Evolutionary conservation across 169 alveolate genomes (phyloP).

Genomic region (Plasmodium chabaudi): DNA sequence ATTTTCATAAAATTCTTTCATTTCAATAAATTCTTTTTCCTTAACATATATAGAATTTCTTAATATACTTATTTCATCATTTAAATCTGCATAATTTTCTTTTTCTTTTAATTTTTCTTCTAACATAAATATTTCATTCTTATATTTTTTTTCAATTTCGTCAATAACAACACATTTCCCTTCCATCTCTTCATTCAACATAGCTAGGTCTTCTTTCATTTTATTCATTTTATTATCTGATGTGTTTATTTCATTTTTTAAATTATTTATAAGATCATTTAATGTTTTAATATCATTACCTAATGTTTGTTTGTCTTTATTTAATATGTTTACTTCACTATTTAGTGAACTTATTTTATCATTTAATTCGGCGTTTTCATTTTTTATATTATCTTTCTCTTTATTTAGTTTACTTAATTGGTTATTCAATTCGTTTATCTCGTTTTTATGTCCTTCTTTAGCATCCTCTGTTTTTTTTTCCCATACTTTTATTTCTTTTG

Average conservation of each 20-base stretch:
- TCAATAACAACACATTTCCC: conserved; percentile 13
- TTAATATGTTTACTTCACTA: conserved; percentile 13
- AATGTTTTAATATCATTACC: conserved; percentile 3
- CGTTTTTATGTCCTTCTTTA: conserved; percentile 12
- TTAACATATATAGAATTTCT: not conserved
- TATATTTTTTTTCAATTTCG: conserved; percentile 33
- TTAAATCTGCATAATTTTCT: conserved; percentile 1
- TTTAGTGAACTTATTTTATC: conserved; percentile 16
- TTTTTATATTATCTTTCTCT: conserved; percentile 14
- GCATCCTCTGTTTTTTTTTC: conserved; percentile 4
- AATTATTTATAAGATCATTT: conserved; percentile 7
- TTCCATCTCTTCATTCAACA: conserved; percentile 15
- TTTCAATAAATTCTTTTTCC: conserved; percentile 15
- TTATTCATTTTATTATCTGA: conserved; percentile 19
- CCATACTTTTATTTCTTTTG: conserved; percentile 31
- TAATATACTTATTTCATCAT: conserved; percentile 10
- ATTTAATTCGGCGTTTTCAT: conserved; percentile 5
- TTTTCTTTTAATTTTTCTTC: conserved; percentile 23
- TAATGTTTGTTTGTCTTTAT: conserved; percentile 16
- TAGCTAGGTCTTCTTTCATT: conserved; percentile 9
- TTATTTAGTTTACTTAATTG: conserved; percentile 28
- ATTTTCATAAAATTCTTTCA: conserved; percentile 26
- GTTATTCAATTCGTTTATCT: conserved; percentile 6
- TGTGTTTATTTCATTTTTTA: conserved; percentile 13
- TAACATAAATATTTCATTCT: conserved; percentile 26